Base-by-base conservation (phyloP, 2,329 filamentous ascomycete genomes). In the Xylaria polymorpha region DNA sequence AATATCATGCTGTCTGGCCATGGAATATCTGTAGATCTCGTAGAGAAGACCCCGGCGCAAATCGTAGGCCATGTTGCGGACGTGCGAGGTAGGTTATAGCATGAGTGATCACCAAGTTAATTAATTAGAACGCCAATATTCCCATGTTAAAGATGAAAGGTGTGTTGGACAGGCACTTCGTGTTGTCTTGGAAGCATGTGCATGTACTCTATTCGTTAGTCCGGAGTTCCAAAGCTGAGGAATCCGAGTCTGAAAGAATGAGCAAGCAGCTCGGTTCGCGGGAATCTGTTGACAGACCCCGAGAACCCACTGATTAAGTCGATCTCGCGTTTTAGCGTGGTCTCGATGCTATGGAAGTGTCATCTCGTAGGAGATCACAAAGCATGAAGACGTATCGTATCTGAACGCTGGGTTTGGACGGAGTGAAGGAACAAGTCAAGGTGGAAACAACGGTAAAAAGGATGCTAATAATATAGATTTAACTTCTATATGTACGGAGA, bases 161-260 rank as follows among this genome's bases (percentile, higher is more conserved):
- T 41, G 22, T 18, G 44, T 25, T 8, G 14, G 39, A 15, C 18
- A 18, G 14, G 29, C 18, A 25, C 18, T 14, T 39, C n/a, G 25
- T 53, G 5, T 50, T 25, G 9, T 50, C 8, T 14, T 37, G 14
- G 10, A 59, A 44, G 20, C 22, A 59, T n/a, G 3, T 46, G 41
- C 41, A 86, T 90, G 87, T 90, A 84, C 86, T 88, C 87, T 80
- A 84, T 84, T 84, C 83, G 86, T 87, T 89, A 90, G 87, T 89
- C 87, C 86, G 83, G 81, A 81, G 81, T 83, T 84, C 86, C 85
- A 88, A 85, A 78, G 79, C 83, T 87, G 81, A 84, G 81, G 83
- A 84, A 82, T 82, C 76, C 84, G 84, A 86, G 81, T 90, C 87
- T 90, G 87, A 89, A 82, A 87, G 85, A 87, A 85, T 84, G 86